Percentiles rank a stretch among this genome's conserved stretches.
Evolutionary conservation across 495 filamentous ascomycete species (phyloP).

Genomic region (Talaromyces borbonicus): DNA sequence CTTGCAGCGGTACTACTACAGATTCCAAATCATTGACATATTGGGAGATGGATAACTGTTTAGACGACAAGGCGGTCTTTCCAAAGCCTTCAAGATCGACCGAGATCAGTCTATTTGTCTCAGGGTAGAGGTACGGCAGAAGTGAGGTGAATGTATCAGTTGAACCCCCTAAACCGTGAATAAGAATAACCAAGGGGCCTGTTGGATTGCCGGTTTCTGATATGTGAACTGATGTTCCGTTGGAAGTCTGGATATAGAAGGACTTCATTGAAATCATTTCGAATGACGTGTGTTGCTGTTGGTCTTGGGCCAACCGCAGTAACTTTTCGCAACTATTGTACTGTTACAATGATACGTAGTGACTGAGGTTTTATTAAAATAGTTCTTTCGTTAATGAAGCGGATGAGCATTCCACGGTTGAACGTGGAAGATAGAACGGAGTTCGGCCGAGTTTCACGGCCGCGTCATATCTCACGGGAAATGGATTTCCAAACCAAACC

Average conservation of each 20-base stretch:
- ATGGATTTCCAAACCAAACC: no score
- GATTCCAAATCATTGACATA: constrained; percentile 16
- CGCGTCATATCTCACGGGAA: no score
- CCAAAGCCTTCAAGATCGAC: constrained; percentile 4
- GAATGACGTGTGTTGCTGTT: background rate
- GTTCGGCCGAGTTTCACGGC: no score
- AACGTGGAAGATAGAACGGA: no score
- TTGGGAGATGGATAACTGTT: constrained; percentile 10
- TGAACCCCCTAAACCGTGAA: constrained; percentile 4
- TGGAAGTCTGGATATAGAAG: background rate
- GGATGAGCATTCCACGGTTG: no score
- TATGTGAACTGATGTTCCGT: background rate
- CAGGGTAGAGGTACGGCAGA: background rate
- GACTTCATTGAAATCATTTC: constrained; percentile 1
- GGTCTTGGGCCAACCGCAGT: background rate
- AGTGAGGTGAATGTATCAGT: background rate
- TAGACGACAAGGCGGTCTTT: constrained; percentile 6
- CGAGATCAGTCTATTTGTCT: constrained; percentile 5
- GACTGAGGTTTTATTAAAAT: no score
- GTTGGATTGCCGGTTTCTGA: constrained; percentile 2
- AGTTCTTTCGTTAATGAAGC: no score
- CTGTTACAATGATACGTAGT: no score
- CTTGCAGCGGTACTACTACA: constrained; percentile 11
- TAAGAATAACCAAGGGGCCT: background rate
- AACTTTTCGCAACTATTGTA: no score